These are phyloP conservation scores for Hygrophoropsis aurantiaca DNA, from an alignment of 768 basidiomycete species.

Conservation along the genomic window DNA sequence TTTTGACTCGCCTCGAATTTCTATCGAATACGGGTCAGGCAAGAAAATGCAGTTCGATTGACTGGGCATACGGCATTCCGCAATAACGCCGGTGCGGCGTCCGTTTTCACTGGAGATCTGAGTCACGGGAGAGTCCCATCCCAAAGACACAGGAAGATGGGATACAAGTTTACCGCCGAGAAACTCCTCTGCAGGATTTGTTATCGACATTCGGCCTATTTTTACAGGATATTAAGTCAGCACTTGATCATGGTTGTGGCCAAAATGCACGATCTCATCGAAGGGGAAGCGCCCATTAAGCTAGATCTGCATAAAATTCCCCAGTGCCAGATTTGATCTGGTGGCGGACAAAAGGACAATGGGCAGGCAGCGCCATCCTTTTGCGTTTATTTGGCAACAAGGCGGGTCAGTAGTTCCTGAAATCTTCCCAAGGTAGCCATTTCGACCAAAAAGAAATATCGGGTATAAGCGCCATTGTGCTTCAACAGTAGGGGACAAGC, in stretches of 20 bases:
- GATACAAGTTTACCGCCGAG: conserved; percentile 11
- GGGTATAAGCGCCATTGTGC: background rate
- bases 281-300: background rate
- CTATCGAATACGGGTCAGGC: too few species aligned
- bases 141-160: conserved; percentile 3
- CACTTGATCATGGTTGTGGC: conserved; percentile 2
- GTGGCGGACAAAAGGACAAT: conserved; percentile 21
- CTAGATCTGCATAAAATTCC: conserved; percentile 6
- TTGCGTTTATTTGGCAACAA: conserved; percentile 24
- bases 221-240: background rate
- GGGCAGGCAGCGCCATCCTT: conserved; percentile 13
- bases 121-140: background rate
- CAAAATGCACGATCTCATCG: conserved; percentile 3
- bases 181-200: background rate
- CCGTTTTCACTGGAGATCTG: conserved; percentile 2
- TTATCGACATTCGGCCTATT: conserved; percentile 1
- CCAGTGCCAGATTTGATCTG: conserved; percentile 12
- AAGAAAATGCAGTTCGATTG: too few species aligned
- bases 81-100: conserved; percentile 16
- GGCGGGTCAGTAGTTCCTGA: conserved; percentile 24
- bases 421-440: conserved; percentile 28
- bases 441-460: conserved; percentile 2
- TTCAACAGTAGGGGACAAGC: conserved; percentile 5
- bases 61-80: conserved; percentile 11
- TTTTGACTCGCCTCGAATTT: too few species aligned